Conservation (phyloP, 164 flowering plant species). For the grape (Vitis vinifera) region ASM3070453v1 NC_081819.1:20683001-20683500, state of each 20-base stretch:
- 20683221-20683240: conserved; percentile 42
- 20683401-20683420: conserved; percentile 56
- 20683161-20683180: conserved; percentile 81
- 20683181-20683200: conserved; percentile 89
- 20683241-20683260: not conserved
- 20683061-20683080: not conserved
- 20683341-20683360: conserved; percentile 67
- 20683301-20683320: not conserved
- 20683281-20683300: too few species aligned
- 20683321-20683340: not conserved
- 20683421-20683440: not conserved
- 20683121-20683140: conserved; percentile 89
- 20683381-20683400: conserved; percentile 99
- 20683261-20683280: not conserved
- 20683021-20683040: not conserved
- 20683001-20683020: not conserved
- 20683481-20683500: not conserved
- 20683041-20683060: not conserved
- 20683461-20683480: not conserved
- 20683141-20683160: conserved; percentile 97
- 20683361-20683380: conserved; percentile 91
- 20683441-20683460: not conserved
- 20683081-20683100: conserved; percentile 1
- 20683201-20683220: conserved; percentile 89
- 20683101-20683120: conserved; percentile 40